A percentile compares a stretch with the other conserved stretches of the same genome.
Conservation (phyloP, 495 filamentous ascomycete genomes). For the Platismatia glauca region DNA sequence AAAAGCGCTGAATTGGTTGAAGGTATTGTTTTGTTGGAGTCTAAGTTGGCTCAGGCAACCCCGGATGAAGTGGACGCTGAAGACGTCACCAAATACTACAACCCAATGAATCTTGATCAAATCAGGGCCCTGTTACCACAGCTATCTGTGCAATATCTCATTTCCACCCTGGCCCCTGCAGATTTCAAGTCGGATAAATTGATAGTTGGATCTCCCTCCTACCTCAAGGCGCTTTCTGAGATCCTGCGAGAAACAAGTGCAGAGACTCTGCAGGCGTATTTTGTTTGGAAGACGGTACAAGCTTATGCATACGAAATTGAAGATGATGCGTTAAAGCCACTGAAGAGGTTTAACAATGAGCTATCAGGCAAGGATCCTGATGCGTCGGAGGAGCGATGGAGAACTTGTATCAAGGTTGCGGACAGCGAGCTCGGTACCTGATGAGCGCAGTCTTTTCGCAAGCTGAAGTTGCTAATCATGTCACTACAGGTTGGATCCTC, state of each 20-base stretch:
- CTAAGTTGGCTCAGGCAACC: slow-evolving; percentile 48
- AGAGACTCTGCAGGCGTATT: slow-evolving; percentile 46
- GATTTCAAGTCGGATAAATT: slow-evolving; percentile 41
- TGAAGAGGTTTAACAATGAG: slow-evolving; percentile 49
- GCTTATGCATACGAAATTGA: slow-evolving; percentile 43
- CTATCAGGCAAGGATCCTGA: slow-evolving; percentile 53
- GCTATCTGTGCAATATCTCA: slow-evolving; percentile 44
- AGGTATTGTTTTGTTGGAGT: slow-evolving; percentile 50
- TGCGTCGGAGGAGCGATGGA: slow-evolving; percentile 57
- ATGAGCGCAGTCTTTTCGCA: not conserved
- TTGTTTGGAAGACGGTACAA: slow-evolving; percentile 56
- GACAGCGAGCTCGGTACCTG: slow-evolving; percentile 41
- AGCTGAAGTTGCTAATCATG: not conserved
- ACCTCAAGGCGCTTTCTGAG: slow-evolving; percentile 42
- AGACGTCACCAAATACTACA: slow-evolving; percentile 54
- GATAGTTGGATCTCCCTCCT: slow-evolving; percentile 51
- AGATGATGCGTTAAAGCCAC: slow-evolving; percentile 48
- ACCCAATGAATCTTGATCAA: slow-evolving; percentile 46
- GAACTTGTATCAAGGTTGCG: slow-evolving; percentile 51
- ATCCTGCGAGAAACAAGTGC: slow-evolving; percentile 40
- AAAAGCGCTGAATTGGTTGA: slow-evolving; percentile 29
- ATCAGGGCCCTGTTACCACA: slow-evolving; percentile 44
- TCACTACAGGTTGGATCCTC: slow-evolving; percentile 37
- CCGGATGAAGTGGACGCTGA: slow-evolving; percentile 49
- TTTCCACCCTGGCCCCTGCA: slow-evolving; percentile 44